These are phyloP conservation scores for Fusarium lateritium DNA, from an alignment of 2,329 filamentous ascomycete genomes.

Conservation along the genomic window DNA sequence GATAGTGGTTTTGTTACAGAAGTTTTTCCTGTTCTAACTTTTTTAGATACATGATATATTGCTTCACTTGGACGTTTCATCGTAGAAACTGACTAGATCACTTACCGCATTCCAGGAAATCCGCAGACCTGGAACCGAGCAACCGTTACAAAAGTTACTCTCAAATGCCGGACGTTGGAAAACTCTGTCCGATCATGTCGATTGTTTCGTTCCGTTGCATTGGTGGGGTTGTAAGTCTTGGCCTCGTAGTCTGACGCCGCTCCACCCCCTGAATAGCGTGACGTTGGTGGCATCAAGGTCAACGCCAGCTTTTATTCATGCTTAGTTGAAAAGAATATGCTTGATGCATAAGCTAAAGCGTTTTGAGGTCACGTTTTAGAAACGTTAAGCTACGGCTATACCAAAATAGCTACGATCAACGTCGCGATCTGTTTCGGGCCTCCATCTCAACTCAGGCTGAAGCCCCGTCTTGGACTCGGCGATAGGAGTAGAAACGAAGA, in stretches of 20 bases:
- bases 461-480: not conserved
- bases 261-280: conserved; percentile 2
- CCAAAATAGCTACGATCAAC: conserved; percentile 5
- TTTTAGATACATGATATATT: not conserved
- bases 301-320: conserved; percentile 1
- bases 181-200: not conserved
- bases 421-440: conserved; percentile 9
- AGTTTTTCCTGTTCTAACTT: not conserved
- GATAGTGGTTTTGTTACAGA: no score
- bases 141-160: conserved; percentile 20
- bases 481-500: not conserved
- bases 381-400: not conserved
- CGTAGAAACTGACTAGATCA: conserved; percentile 16
- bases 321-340: conserved; percentile 2
- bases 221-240: conserved; percentile 2
- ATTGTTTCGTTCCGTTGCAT: not conserved
- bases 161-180: conserved; percentile 6
- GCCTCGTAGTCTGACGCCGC: conserved; percentile 2
- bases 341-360: not conserved
- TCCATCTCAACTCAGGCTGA: conserved; percentile 2
- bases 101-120: conserved; percentile 24
- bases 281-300: conserved; percentile 16
- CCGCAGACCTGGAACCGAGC: conserved; percentile 4
- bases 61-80: not conserved
- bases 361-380: not conserved